Base-by-base conservation (phyloP, 2,329 filamentous ascomycete species). In the Annulohypoxylon truncatum region DNA sequence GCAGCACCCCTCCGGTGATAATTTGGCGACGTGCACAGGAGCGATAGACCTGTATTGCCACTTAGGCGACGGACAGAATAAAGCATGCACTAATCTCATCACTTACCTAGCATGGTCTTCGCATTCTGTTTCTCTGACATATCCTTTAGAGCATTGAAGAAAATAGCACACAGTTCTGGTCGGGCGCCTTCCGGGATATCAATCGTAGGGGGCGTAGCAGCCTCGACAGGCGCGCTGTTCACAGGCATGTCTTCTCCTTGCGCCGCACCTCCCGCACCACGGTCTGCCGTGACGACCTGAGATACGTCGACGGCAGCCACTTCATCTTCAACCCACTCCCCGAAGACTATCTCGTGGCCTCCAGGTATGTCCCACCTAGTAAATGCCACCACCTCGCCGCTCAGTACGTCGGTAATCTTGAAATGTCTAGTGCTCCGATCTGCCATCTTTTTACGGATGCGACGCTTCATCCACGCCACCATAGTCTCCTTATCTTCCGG, bases 1-100 rank as follows among this genome's bases (percentile, higher is more conserved):
- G 69, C 80, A 0, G 79, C 73, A 0, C 81, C 79, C 44, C 73
- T 75, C 24, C 77, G 70, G 51, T 79, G 74, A 55, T 80, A 78
- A 9, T 69, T 71, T 3, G 79, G 77, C 15, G 74, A 69, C 2
- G 78, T 79, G 42, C 69, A 75, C 9, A 82, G 72, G 4, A 82
- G 70, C 9, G 77, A 75, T 6, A 80, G 75, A 4, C 77, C 79
- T 81, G 35, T 59, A 20, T 38, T 31, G 8, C 18, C 3, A 44
- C 42, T 59, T 28, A 60, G 61, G 42, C 38, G 20, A 42, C 28
- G 40, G 38, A 56, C 12, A 3, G 18, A 12, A 55, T 42, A 33
- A 2, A 4, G n/a, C 20, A 15, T 24, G 10, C 4, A 15, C n/a
- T 12, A 2, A 35, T 29, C 4, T 26, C 42, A 15, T 55, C 29